Conservation (phyloP, 768 basidiomycete species). For the Lyophyllum decastes region DNA sequence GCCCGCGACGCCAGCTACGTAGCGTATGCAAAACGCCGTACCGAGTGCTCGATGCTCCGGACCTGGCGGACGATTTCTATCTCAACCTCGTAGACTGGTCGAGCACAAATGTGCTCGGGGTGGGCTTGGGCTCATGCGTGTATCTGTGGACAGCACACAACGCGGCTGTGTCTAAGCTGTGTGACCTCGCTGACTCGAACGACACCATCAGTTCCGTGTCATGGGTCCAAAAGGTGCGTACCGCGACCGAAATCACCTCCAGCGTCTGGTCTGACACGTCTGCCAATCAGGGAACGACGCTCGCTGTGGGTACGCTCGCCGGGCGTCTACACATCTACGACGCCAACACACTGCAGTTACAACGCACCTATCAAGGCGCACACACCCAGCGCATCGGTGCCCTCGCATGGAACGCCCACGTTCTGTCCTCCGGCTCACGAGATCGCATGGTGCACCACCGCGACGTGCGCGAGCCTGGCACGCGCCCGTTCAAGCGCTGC, state of each 20-base stretch:
- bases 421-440: conserved; percentile 88
- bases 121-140: conserved; percentile 88
- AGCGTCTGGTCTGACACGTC: not conserved
- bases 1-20: conserved; percentile 78
- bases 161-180: conserved; percentile 88
- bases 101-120: conserved; percentile 90
- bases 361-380: conserved; percentile 82
- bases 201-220: conserved; percentile 87
- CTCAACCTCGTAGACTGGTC: conserved; percentile 98
- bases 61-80: conserved; percentile 97
- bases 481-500: conserved; percentile 69
- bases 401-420: conserved; percentile 89
- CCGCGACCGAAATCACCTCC: not conserved
- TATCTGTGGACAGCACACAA: conserved; percentile 98
- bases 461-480: conserved; percentile 76
- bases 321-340: conserved; percentile 95
- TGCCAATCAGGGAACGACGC: conserved; percentile 65
- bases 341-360: conserved; percentile 69
- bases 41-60: conserved; percentile 95
- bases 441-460: conserved; percentile 91
- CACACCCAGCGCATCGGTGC: conserved; percentile 91
- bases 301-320: conserved; percentile 91
- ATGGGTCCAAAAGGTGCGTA: conserved; percentile 78
- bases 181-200: conserved; percentile 66
- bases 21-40: conserved; percentile 94